Base-by-base conservation (phyloP, 495 filamentous ascomycete genomes). In the Thozetella sp. region DNA sequence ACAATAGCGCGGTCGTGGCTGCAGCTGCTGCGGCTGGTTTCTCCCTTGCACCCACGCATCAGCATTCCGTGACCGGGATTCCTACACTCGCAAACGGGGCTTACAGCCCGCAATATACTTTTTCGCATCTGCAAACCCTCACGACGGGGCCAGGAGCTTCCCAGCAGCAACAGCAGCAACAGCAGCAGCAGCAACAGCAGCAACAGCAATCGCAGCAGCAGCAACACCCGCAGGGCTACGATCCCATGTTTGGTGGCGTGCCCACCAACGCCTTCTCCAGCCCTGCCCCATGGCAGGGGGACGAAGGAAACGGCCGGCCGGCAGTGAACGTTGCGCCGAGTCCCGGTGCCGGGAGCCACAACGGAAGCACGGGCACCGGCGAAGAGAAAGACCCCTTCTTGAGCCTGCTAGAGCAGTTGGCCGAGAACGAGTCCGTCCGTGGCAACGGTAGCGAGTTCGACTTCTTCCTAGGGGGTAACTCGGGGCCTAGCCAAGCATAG, bases 301-400 rank as follows among this genome's bases (percentile, higher is more conserved):
- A 72, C 15, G 71, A 76, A 1, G 67, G 69, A 15, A 51, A 59
- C 22, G 63, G 55, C 60, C 58, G 58, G 46, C 51, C 61, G 54
- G 55, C 55, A 61, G 61, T 34, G 17, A 52, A 25, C 6, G 58
- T 51, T 11, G 68, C 63, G n/a, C 65, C 74, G 45, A 81, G 73
- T 37, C 76, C 80, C 0, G 73, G 65, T 1, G 66, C 57, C 2
- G 72, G 69, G 22, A 81, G 74, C 58, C 70, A 74, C 23, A 70
- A 72, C 12, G 72, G 70, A 1, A 77, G 78, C 56, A 67, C 72
- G 11, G 73, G 59, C 2, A 70, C 75, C 52, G 66, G 71, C 13
- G 77, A 78, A 37, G 90, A 93, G 58, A 92, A 89, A 56, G 91
- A 94, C 66, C 91, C 91, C 2, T 94, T 94, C 63, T 66, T 94